These are phyloP conservation scores for Geotrichum australiense DNA, from an alignment of 1,139 yeast species.

Conservation along the genomic window DNA sequence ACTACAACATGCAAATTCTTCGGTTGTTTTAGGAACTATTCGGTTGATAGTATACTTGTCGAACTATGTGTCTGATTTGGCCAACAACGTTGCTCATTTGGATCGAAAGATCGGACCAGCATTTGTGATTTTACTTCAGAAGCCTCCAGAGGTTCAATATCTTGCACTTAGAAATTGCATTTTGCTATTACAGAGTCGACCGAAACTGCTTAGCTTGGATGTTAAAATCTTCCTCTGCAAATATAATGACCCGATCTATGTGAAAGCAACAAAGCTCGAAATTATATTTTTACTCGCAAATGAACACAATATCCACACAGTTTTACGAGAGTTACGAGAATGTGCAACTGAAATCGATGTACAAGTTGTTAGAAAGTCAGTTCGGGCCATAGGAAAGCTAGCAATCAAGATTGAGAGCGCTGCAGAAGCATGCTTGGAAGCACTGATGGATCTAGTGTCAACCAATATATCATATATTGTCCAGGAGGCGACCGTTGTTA, in stretches of 20 bases:
- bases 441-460: conserved; percentile 52
- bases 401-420: conserved; percentile 65
- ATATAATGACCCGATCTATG: conserved; percentile 78
- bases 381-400: conserved; percentile 82
- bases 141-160: conserved; percentile 81
- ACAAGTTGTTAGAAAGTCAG: conserved; percentile 79
- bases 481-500: conserved; percentile 72
- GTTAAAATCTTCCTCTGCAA: conserved; percentile 75
- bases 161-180: conserved; percentile 76
- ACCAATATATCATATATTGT: conserved; percentile 68
- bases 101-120: conserved; percentile 65
- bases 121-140: conserved; percentile 60
- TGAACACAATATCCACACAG: conserved; percentile 52
- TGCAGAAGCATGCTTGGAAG: conserved; percentile 58
- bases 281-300: conserved; percentile 74
- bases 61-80: conserved; percentile 50
- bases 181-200: conserved; percentile 60
- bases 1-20: conserved; percentile 72
- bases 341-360: conserved; percentile 83
- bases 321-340: conserved; percentile 70
- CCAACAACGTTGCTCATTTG: conserved; percentile 43
- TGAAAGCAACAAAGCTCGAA: conserved; percentile 86
- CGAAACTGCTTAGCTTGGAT: conserved; percentile 55
- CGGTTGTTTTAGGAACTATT: conserved; percentile 73
- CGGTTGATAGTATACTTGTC: conserved; percentile 65